Conservation (phyloP, 257 asterid genomes). For the Dorcoceras hygrometricum region DNA sequence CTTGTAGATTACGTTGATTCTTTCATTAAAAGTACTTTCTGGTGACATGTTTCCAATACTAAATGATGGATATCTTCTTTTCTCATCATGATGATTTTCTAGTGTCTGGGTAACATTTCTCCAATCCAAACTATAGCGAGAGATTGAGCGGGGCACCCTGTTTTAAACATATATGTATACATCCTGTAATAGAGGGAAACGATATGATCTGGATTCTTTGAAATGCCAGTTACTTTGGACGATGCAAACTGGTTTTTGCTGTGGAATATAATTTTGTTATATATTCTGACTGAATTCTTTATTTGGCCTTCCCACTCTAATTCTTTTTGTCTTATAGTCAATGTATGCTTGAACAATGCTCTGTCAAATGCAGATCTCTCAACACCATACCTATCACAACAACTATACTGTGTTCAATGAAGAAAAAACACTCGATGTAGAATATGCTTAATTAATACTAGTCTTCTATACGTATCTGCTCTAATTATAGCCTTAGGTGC, state of each 20-base stretch:
- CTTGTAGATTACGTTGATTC: neutral
- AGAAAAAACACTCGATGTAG: neutral
- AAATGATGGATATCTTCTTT: neutral
- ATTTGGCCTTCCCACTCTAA: neutral
- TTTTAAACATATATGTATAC: too few relatives aligned
- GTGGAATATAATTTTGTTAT: too few relatives aligned
- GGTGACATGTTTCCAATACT: neutral
- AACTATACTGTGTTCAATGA: too few relatives aligned
- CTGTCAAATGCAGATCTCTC: neutral
- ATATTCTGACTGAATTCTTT: neutral
- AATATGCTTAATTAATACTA: neutral
- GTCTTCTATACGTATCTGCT: neutral
- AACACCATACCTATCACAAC: neutral
- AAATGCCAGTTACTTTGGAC: neutral
- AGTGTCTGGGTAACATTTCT: neutral
- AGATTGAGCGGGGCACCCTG: neutral
- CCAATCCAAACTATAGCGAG: neutral
- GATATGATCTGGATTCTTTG: neutral
- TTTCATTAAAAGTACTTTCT: neutral
- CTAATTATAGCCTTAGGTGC: slow-evolving; percentile 4
- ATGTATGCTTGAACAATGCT: neutral
- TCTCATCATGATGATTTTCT: neutral
- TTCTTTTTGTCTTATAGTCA: neutral
- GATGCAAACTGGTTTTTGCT: neutral
- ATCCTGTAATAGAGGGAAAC: neutral